Evolutionary conservation across 2,329 filamentous ascomycete species (phyloP).

Genomic region (Penicillium sp.): DNA sequence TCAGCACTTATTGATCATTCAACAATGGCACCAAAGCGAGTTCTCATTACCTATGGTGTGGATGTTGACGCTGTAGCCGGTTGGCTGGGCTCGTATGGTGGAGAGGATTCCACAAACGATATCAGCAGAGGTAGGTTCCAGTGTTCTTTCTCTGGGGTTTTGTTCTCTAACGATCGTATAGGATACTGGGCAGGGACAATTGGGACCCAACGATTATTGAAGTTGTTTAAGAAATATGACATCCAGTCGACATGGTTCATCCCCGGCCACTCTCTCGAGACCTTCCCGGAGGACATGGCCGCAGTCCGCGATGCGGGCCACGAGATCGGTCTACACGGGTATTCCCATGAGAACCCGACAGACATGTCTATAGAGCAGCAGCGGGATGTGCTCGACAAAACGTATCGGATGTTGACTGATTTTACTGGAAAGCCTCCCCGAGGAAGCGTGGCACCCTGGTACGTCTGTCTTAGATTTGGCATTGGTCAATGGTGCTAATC

Average conservation of each 20-base stretch:
- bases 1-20: not conserved
- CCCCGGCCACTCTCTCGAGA: constrained; percentile 62
- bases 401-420: constrained; percentile 69
- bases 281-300: constrained; percentile 63
- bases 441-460: constrained; percentile 69
- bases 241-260: constrained; percentile 69
- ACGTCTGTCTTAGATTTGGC: not conserved
- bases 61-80: constrained; percentile 34
- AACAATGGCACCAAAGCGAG: constrained; percentile 24
- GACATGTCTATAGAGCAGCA: constrained; percentile 75
- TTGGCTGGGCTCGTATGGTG: constrained; percentile 33
- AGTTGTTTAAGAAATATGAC: constrained; percentile 67
- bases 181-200: constrained; percentile 66
- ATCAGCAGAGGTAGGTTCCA: constrained; percentile 26
- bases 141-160: not conserved
- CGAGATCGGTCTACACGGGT: constrained; percentile 67
- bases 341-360: constrained; percentile 70
- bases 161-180: constrained; percentile 21
- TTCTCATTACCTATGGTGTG: constrained; percentile 29
- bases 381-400: constrained; percentile 72
- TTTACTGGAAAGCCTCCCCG: constrained; percentile 72
- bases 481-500: not conserved
- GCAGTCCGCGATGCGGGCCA: constrained; percentile 62
- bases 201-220: constrained; percentile 63
- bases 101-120: constrained; percentile 32